Conservation (phyloP, 164 flowering plant species). For the Sedum album region DNA sequence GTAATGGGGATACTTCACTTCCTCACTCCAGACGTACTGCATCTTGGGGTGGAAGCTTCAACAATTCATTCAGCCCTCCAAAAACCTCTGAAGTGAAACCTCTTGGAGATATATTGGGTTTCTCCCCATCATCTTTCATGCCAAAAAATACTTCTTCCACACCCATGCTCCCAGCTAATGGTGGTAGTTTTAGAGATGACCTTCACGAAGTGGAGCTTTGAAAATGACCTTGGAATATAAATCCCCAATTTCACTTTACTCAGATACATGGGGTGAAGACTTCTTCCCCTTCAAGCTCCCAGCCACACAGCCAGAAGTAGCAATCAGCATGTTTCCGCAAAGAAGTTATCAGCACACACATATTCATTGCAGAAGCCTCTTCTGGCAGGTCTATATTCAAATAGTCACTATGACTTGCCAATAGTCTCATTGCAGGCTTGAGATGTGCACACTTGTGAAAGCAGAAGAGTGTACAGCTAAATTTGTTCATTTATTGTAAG, state of each 20-base stretch:
- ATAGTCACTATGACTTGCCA: not conserved
- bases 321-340: not conserved
- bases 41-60: too few species aligned
- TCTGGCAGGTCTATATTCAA: not conserved
- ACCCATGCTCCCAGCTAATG: constrained; percentile 19
- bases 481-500: constrained; percentile 50
- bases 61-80: too few species aligned
- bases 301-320: not conserved
- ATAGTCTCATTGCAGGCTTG: not conserved
- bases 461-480: not conserved
- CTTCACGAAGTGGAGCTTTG: too few species aligned
- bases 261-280: not conserved
- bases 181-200: constrained; percentile 49
- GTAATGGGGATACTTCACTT: constrained; percentile 19
- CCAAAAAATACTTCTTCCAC: constrained; percentile 25
- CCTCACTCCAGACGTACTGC: constrained; percentile 57
- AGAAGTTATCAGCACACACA: not conserved
- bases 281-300: not conserved
- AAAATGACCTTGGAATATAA: constrained; percentile 26
- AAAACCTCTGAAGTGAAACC: too few species aligned
- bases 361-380: not conserved
- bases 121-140: constrained; percentile 29
- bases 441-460: not conserved
- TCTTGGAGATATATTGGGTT: too few species aligned
- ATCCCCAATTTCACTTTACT: constrained; percentile 13